A percentile compares a stretch with the other conserved stretches of the same genome.
Conservation (phyloP, 23 red algal genomes). For the Gracilariopsis chorda region DNA sequence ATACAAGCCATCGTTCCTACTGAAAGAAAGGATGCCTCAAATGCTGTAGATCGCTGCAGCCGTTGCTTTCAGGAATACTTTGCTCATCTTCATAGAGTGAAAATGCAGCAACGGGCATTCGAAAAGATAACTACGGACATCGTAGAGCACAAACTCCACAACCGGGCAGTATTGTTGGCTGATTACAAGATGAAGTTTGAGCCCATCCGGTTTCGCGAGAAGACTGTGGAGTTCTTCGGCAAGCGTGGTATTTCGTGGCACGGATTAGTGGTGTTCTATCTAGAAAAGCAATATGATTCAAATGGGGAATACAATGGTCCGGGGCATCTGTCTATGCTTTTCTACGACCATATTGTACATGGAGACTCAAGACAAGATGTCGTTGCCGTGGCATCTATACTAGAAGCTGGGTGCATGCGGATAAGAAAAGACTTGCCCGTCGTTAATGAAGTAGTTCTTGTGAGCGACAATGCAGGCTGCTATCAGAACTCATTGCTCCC, state of each 20-base stretch:
- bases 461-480: background rate
- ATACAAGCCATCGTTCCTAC: background rate
- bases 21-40: background rate
- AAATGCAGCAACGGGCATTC: background rate
- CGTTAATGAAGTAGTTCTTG: background rate
- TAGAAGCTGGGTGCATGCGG: conserved; percentile 16
- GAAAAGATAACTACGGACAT: background rate
- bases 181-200: conserved; percentile 58
- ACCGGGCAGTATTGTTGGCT: background rate
- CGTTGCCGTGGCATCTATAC: background rate
- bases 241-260: conserved; percentile 31
- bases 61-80: background rate
- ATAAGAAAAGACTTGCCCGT: background rate
- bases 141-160: background rate
- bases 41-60: background rate
- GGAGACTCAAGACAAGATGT: background rate
- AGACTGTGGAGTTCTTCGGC: conserved; percentile 17
- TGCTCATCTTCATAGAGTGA: background rate
- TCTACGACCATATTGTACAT: conserved; percentile 43
- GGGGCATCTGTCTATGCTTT: conserved; percentile 13
- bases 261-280: conserved; percentile 2
- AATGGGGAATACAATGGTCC: background rate
- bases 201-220: conserved; percentile 11
- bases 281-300: background rate
- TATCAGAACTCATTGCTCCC: background rate